These are phyloP conservation scores for Aspergillus japonicus DNA, from an alignment of 2,329 filamentous ascomycete genomes.

Conservation along the genomic window DNA sequence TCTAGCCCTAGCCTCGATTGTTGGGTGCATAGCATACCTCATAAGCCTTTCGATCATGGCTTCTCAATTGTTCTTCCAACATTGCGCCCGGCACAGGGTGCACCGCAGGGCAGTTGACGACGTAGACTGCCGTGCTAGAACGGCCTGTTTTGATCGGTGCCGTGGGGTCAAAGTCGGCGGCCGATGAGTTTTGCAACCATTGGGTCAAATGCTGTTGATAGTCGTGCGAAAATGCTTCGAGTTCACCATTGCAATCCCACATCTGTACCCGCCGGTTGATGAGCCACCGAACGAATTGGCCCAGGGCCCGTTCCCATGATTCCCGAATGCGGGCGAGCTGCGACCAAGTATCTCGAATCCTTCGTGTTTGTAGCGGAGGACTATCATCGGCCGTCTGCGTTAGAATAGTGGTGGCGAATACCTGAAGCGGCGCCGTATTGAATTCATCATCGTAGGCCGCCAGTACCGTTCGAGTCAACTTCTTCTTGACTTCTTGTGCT, in stretches of 20 bases:
- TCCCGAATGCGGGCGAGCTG: conserved; percentile 17
- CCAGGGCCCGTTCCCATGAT: conserved; percentile 17
- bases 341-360: conserved; percentile 21
- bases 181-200: conserved; percentile 28
- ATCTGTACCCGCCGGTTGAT: conserved; percentile 28
- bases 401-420: conserved; percentile 22
- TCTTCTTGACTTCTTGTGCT: conserved; percentile 21
- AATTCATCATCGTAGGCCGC: conserved; percentile 25
- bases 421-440: conserved; percentile 18
- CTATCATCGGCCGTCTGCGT: conserved; percentile 19
- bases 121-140: conserved; percentile 23
- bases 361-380: conserved; percentile 20
- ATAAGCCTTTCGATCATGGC: conserved; percentile 30
- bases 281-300: conserved; percentile 25
- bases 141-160: conserved; percentile 5
- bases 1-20: background rate
- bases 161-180: conserved; percentile 8
- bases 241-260: conserved; percentile 28
- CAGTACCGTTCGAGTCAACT: conserved; percentile 21
- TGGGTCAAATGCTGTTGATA: conserved; percentile 30
- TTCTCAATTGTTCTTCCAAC: conserved; percentile 33
- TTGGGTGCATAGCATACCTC: conserved; percentile 23
- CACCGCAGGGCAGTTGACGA: conserved; percentile 36
- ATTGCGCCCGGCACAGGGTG: conserved; percentile 31
- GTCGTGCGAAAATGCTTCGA: conserved; percentile 24